A percentile compares a stretch with the other conserved stretches of the same genome.
These are phyloP conservation scores for Globisporangium middletonii DNA, from an alignment of 352 stramenopile species.

Conservation along the genomic window DNA sequence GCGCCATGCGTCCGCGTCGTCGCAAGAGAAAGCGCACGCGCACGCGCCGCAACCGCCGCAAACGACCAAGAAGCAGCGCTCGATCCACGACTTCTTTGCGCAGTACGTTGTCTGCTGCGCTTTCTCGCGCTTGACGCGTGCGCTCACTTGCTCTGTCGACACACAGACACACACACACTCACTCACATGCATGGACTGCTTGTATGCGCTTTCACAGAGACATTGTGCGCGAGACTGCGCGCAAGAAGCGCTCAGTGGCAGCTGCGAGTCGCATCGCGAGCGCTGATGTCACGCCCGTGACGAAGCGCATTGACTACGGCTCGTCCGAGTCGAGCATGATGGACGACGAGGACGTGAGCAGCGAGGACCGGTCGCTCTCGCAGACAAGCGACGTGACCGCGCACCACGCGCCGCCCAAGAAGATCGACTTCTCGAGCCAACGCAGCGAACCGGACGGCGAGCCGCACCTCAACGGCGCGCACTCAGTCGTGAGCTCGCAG, in stretches of 20 bases:
- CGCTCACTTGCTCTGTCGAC: neutral
- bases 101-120: conserved; percentile 20
- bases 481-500: conserved; percentile 16
- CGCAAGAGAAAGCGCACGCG: conserved; percentile 6
- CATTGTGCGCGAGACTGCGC: conserved; percentile 20
- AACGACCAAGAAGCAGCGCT: conserved; percentile 70
- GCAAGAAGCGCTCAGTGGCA: conserved; percentile 23
- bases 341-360: conserved; percentile 45
- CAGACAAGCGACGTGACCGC: conserved; percentile 13
- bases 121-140: neutral
- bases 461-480: conserved; percentile 10
- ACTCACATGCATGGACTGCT: neutral
- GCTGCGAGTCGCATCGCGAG: conserved; percentile 16
- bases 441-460: conserved; percentile 68
- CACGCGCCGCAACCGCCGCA: conserved; percentile 4
- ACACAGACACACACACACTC: neutral
- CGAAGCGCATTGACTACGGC: conserved; percentile 80
- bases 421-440: conserved; percentile 79
- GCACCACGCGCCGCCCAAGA: conserved; percentile 37
- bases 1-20: conserved; percentile 5
- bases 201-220: conserved; percentile 6
- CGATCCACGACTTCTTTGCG: conserved; percentile 83
- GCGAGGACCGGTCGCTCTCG: conserved; percentile 6
- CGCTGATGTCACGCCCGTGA: conserved; percentile 34
- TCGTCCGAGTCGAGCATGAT: conserved; percentile 29